Evolutionary conservation across 2,329 filamentous ascomycete genomes (phyloP), one percentile per base, ranked within the genome.

Genomic region (Alternaria sp.): DNA sequence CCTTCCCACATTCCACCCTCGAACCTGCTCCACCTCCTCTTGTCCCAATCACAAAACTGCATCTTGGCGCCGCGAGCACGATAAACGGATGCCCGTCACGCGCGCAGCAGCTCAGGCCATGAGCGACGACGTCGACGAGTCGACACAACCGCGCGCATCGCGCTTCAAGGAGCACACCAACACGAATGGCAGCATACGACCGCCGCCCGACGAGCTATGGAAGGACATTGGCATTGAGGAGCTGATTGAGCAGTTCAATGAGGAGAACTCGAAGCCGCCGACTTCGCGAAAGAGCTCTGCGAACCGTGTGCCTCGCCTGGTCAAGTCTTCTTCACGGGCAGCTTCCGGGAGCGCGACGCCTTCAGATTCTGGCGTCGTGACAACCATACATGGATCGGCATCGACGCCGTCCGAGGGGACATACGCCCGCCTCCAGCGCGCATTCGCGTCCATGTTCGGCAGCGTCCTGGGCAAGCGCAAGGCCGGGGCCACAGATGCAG

Each of bases 381-480:
- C 65, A 7, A 41, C 64, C 22, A 53, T 54, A 22, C 56, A 60
- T 10, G 54, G 59, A n/a, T 50, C 36, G 12, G 25, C 62, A 9
- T 28, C 67, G 9, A 41, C 62, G 12, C 18, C 59, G 20, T 54
- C 27, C 18, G 72, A 74, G 53, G 71, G 72, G 18, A 61, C 71
- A 2, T 70, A 76, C 41, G 69, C 69, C 7, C 74, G 74, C 40
- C 67, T 78, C 51, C 72, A 68, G 30, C 69, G 72, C 41, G 70
- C 69, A 3, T 68, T 74, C 32, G 59, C 70, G 3, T 68, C 64
- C 49, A 65, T 75, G 28, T 74, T 72, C 44, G 63, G 67, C 43
- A 64, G 66, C 41, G 65, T 70, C 28, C 55, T 77, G 49, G 74
- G 74, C 4, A 78, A 78, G 67, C 68, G 75, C 36, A 78, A 78